Evolutionary conservation across 805 yeast genomes (phyloP), one percentile per base, ranked within the genome.

Genomic region (Wickerhamiella sergipiensis): DNA sequence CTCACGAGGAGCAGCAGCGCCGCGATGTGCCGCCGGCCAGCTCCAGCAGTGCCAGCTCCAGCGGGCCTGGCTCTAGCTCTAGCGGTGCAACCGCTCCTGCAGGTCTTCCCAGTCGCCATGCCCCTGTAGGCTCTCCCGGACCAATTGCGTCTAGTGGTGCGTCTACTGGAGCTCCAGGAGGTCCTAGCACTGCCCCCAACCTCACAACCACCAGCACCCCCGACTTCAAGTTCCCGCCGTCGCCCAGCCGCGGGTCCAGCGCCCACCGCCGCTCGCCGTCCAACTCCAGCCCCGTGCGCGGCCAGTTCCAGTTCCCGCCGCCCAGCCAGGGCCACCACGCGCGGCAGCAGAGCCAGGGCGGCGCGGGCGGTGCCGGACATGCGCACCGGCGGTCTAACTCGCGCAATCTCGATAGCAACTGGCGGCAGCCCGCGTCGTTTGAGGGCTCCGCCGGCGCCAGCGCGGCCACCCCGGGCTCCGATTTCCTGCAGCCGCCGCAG

Each of bases 1-100:
- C 98, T n/a, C 96, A 96, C 4, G 81, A 81, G 57, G 36, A 43
- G 46, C 46, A 26, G 36, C 36, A 29, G 33, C 19, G 45, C 7
- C 24, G 24, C 26, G 45, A 29, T 29, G 33, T 12, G 33, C 33
- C 33, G 15, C 15, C 33, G 26, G 26, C 26, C 26, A 24, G 5
- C 26, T 24, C n/a, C n/a, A n/a, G n/a, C n/a, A n/a, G n/a, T n/a
- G n/a, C n/a, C n/a, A n/a, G n/a, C n/a, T n/a, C n/a, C n/a, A n/a
- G n/a, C n/a, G n/a, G n/a, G n/a, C n/a, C n/a, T n/a, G n/a, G n/a
- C n/a, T n/a, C n/a, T n/a, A n/a, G n/a, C n/a, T 24, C 26, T 8
- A 5, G 8, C 5, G 26, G 26, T 8, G 5, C 26, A 8, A 24
- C 26, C 26, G 26, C 26, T 8, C 8, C 26, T 24, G 26, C 8